Evolutionary conservation across 345 rosid species (phyloP).

Genomic region (Acer negundo): DNA sequence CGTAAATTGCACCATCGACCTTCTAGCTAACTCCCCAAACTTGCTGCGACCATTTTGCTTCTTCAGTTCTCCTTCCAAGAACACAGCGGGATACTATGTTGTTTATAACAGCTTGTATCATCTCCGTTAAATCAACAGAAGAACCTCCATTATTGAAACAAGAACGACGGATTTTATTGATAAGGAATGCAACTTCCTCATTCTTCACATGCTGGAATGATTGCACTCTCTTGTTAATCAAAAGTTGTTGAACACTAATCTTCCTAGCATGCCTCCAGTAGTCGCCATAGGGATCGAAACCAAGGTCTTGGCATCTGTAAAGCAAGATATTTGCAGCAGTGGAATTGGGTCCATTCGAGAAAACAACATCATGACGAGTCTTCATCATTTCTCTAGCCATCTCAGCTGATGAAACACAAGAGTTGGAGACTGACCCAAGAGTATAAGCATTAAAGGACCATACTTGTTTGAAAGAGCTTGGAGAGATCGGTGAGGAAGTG

Average conservation of each 20-base stretch:
- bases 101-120: too few species aligned
- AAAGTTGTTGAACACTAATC: conserved; percentile 13
- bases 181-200: conserved; percentile 17
- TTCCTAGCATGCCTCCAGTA: conserved; percentile 28
- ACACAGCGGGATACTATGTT: too few species aligned
- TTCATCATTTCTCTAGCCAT: conserved; percentile 20
- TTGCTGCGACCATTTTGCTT: not conserved
- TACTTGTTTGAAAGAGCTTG: conserved; percentile 11
- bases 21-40: not conserved
- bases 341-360: conserved; percentile 17
- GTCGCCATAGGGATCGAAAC: conserved; percentile 25
- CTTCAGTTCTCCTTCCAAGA: not conserved
- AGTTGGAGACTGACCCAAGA: conserved; percentile 20
- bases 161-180: too few species aligned
- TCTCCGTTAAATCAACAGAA: too few species aligned
- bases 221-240: conserved; percentile 20
- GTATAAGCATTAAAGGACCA: conserved; percentile 27
- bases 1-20: not conserved
- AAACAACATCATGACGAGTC: conserved; percentile 23
- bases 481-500: conserved; percentile 18
- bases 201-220: conserved; percentile 24
- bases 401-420: conserved; percentile 26
- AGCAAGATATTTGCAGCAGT: conserved; percentile 10
- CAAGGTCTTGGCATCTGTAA: conserved; percentile 17
- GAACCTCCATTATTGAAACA: too few species aligned